Evolutionary conservation across 345 rosid species (phyloP).

Genomic region (Dovyalis caffra): DNA sequence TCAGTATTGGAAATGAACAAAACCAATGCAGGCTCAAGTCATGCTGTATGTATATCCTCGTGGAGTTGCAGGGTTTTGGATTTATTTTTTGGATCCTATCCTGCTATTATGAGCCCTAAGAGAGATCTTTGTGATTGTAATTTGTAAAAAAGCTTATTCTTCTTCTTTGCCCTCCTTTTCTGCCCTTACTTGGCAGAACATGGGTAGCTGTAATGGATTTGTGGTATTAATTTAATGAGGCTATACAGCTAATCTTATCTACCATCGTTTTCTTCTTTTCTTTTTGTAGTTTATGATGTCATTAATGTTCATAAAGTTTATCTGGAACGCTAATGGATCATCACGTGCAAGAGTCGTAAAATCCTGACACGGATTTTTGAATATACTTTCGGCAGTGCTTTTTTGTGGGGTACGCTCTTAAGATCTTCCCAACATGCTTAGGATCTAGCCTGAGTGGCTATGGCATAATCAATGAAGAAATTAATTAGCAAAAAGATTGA

Average conservation of each 20-base stretch:
- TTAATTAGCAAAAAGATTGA: no score
- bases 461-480: no score
- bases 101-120: slow-evolving; percentile 18
- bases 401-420: no score
- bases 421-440: no score
- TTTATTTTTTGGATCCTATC: slow-evolving; percentile 45
- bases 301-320: no score
- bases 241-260: neutral
- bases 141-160: slow-evolving; percentile 11
- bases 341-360: no score
- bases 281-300: rapidly evolving
- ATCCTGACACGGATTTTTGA: no score
- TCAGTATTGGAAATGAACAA: slow-evolving; percentile 3
- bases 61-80: slow-evolving; percentile 40
- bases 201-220: neutral
- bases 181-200: neutral
- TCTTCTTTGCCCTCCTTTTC: neutral
- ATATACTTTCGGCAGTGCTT: no score
- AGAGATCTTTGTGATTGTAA: slow-evolving; percentile 12
- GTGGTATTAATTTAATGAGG: neutral
- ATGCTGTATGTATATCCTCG: neutral
- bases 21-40: slow-evolving; percentile 13
- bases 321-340: no score
- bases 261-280: neutral
- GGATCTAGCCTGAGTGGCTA: no score